Evolutionary conservation across 2,329 filamentous ascomycete genomes (phyloP).

Genomic region (Hypoxylon sp.): DNA sequence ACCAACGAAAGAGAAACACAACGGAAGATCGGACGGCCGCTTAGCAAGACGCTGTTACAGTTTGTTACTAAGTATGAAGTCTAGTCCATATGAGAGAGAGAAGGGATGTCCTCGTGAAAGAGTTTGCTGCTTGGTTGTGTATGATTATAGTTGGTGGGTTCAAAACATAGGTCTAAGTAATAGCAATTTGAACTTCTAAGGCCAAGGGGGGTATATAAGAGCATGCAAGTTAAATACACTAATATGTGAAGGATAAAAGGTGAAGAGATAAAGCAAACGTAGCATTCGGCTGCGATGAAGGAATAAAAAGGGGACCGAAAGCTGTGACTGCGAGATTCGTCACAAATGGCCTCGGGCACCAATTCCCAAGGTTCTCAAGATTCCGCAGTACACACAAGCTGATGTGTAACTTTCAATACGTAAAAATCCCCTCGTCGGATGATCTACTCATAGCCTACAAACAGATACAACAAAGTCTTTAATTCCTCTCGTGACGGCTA

Average conservation of each 20-base stretch:
- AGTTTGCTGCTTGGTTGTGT: background rate
- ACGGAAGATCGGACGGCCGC: conserved; percentile 21
- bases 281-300: conserved; percentile 27
- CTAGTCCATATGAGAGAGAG: background rate
- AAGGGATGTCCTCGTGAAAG: background rate
- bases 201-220: conserved; percentile 13
- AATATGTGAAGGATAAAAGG: background rate
- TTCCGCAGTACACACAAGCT: conserved; percentile 5
- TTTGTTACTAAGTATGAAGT: background rate
- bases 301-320: conserved; percentile 19
- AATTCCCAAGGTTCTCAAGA: conserved; percentile 18
- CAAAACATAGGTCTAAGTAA: background rate
- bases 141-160: background rate
- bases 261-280: conserved; percentile 12
- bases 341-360: conserved; percentile 25
- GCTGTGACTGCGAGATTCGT: conserved; percentile 8
- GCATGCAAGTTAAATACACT: conserved; percentile 1
- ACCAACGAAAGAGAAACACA: conserved; percentile 21
- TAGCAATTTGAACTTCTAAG: conserved; percentile 1
- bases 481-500: background rate
- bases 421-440: conserved; percentile 16
- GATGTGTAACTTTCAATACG: conserved; percentile 8
- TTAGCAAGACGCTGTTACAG: conserved; percentile 17
- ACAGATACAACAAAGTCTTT: background rate
- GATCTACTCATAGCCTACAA: conserved; percentile 7